Base-by-base conservation (phyloP, 371 early-diverging fungal species). In the Lichtheimia ornata region DNA sequence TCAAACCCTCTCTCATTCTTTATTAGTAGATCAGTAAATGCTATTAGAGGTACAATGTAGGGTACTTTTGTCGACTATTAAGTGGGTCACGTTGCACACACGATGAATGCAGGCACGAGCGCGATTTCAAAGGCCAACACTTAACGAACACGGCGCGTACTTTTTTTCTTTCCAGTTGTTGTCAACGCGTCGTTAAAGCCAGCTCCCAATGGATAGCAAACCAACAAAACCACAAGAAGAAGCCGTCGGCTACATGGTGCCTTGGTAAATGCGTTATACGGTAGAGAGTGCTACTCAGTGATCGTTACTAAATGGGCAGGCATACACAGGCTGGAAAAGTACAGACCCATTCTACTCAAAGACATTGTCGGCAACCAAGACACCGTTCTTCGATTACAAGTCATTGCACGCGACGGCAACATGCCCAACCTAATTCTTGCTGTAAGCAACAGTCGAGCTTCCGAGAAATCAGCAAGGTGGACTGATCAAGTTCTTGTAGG, bases 311-410 rank as follows among this genome's bases (percentile, higher is more conserved):
- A 35, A 35, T 11, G 7, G 35, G 35, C 35, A 11, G 35, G 18
- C 13, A 24, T 52, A 17, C 50, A 22, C 22, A 89, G 97, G 97
- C 94, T 98, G 20, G 99, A 99, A 79, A 99, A 99, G 77, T 97
- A 99, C 76, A 82, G 98, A 60, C 99, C 99, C 15, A 69, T 74
- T 15, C 53, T 80, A 42, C 76, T 99, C 27, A 86, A 88, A 55
- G 98, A 99, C 60, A 90, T 99, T 71, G 94, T 98, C 4, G 99
- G 99, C 20, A 99, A 99, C 76, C 85, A 90, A 57, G 94, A 96
- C 41, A 94, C 95, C 2, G 88, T 99, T 3, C 79, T 88, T n/a
- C 82, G 97, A 24, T 79, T 99, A 35, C 79, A 87, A 40, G 79
- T 88, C 25, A 96, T 99, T 70, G 91, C 95, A 5, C 75, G 84